These are phyloP conservation scores for Coemansia biformis DNA, from an alignment of 192 early-diverging fungal genomes.

Conservation along the genomic window DNA sequence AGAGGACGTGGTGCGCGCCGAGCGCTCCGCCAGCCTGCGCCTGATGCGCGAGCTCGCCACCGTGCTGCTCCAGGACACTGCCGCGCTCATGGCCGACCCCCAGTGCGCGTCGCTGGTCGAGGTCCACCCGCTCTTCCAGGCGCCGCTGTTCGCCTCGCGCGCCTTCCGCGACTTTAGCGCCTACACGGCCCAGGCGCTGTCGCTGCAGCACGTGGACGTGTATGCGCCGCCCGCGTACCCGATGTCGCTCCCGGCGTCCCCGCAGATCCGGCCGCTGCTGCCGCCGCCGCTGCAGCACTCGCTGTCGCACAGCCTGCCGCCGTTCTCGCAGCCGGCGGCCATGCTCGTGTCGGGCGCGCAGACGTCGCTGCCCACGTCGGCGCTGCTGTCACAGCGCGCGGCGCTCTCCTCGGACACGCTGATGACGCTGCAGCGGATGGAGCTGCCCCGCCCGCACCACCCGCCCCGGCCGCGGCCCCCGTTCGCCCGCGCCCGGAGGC, in stretches of 20 bases:
- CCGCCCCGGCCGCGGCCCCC: conserved; percentile 7
- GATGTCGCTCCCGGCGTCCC: conserved; percentile 1
- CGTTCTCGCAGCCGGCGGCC: conserved; percentile 2
- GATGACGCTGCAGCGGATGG: conserved; percentile 12
- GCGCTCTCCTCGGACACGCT: conserved; percentile 22
- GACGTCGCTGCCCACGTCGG: neutral
- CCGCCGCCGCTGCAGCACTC: conserved; percentile 12
- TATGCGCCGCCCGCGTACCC: conserved; percentile 5
- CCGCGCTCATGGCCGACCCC: conserved; percentile 42
- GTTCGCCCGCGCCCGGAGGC: conserved; percentile 14
- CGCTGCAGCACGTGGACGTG: conserved; percentile 35
- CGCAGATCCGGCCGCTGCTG: conserved; percentile 1
- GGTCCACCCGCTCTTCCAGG: conserved; percentile 37
- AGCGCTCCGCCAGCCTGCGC: conserved; percentile 39
- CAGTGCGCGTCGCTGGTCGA: conserved; percentile 25
- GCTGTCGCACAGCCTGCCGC: conserved; percentile 7
- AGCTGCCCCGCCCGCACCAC: neutral
- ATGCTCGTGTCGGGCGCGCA: neutral
- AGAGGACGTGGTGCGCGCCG: conserved; percentile 44
- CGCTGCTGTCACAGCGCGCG: conserved; percentile 11
- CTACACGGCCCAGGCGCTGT: conserved; percentile 43
- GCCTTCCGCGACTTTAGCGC: conserved; percentile 49
- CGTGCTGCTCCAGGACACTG: conserved; percentile 44
- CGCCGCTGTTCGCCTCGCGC: conserved; percentile 39
- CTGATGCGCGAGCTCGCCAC: conserved; percentile 50